Conservation (phyloP, 768 basidiomycete genomes). For the Tylopilus rubrobrunneus region DNA sequence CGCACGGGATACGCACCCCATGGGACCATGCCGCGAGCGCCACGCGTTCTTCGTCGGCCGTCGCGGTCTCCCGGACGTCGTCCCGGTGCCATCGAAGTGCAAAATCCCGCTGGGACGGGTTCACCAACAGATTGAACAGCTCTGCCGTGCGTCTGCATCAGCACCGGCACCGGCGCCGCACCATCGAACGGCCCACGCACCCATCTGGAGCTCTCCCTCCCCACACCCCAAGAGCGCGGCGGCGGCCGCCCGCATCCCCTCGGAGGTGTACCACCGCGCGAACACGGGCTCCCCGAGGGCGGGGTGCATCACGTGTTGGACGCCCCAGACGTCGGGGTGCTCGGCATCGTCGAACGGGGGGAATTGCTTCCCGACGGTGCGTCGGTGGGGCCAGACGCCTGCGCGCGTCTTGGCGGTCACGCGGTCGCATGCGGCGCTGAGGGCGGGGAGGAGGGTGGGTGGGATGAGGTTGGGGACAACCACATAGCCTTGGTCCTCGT, state of each 20-base stretch:
- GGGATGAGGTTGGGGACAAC: slow-evolving; percentile 55
- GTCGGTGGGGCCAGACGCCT: slow-evolving; percentile 60
- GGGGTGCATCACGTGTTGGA: slow-evolving; percentile 82
- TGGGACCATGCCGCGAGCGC: slow-evolving; percentile 59
- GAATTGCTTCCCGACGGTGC: slow-evolving; percentile 76
- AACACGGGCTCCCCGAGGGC: slow-evolving; percentile 58
- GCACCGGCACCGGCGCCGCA: neutral
- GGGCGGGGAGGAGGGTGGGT: slow-evolving; percentile 32
- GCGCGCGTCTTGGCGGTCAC: slow-evolving; percentile 50
- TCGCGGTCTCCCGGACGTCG: slow-evolving; percentile 59
- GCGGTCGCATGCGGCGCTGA: slow-evolving; percentile 50
- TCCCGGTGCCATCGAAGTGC: slow-evolving; percentile 80
- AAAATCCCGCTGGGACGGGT: slow-evolving; percentile 60
- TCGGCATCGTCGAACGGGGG: slow-evolving; percentile 59
- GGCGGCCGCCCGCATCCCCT: slow-evolving; percentile 41
- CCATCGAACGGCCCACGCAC: slow-evolving; percentile 34
- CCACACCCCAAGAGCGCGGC: slow-evolving; percentile 50
- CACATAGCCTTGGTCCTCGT: slow-evolving; percentile 65
- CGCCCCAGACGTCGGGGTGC: slow-evolving; percentile 73
- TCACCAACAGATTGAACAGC: slow-evolving; percentile 72
- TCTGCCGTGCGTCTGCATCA: slow-evolving; percentile 32
- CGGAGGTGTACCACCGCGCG: slow-evolving; percentile 64
- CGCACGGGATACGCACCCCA: slow-evolving; percentile 44
- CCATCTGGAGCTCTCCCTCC: slow-evolving; percentile 66
- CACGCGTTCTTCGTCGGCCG: slow-evolving; percentile 52